Conservation (phyloP, 2,329 filamentous ascomycete genomes). For the Coleophoma cylindrospora region DNA sequence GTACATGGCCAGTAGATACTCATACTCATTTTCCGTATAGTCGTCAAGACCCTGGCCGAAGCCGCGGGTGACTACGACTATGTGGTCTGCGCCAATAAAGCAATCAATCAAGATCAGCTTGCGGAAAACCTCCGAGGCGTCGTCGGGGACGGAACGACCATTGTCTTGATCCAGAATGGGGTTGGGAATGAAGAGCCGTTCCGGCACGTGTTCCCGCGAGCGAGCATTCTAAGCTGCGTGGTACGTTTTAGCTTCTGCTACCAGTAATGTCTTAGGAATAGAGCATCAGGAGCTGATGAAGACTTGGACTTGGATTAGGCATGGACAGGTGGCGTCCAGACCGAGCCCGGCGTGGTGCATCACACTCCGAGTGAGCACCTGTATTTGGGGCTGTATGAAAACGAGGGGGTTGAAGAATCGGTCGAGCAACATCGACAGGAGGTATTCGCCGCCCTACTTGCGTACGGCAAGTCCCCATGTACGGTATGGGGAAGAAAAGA, state of each 20-base stretch:
- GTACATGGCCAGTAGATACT: background rate
- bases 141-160: slow-evolving; percentile 38
- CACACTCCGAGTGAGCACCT: slow-evolving; percentile 49
- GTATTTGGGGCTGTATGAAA: slow-evolving; percentile 48
- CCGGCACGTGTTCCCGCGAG: slow-evolving; percentile 38
- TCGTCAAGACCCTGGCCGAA: slow-evolving; percentile 41
- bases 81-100: slow-evolving; percentile 51
- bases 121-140: slow-evolving; percentile 28
- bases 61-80: slow-evolving; percentile 46
- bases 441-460: slow-evolving; percentile 34
- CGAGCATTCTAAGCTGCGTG: slow-evolving; percentile 50
- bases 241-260: slow-evolving; percentile 27
- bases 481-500: slow-evolving; percentile 38
- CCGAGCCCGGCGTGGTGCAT: slow-evolving; percentile 39
- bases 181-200: slow-evolving; percentile 56
- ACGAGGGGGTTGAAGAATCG: slow-evolving; percentile 19
- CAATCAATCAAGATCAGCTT: slow-evolving; percentile 34
- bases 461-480: slow-evolving; percentile 37
- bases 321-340: slow-evolving; percentile 49
- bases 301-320: slow-evolving; percentile 25
- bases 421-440: slow-evolving; percentile 33
- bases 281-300: no score
- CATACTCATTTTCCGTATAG: slow-evolving; percentile 16
- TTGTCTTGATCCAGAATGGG: slow-evolving; percentile 58
- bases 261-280: background rate